Conservation (phyloP, 495 filamentous ascomycete genomes). For the Aspergillus sclerotiicarbonarius region DNA sequence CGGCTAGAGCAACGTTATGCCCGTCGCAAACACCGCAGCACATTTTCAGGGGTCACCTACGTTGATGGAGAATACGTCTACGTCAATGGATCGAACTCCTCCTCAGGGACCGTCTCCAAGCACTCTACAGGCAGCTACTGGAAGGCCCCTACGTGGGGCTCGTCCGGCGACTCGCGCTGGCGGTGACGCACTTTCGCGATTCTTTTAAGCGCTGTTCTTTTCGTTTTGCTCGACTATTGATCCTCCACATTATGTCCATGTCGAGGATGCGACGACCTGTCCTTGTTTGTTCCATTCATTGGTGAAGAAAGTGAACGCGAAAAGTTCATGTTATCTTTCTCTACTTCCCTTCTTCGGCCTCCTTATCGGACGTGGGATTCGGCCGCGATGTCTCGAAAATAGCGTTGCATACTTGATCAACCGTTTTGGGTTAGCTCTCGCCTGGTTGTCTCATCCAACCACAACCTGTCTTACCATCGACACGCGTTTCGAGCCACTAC, state of each 20-base stretch:
- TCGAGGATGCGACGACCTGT: conserved; percentile 21
- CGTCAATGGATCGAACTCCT: conserved; percentile 35
- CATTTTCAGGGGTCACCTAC: conserved; percentile 83
- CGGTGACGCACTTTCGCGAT: conserved; percentile 18
- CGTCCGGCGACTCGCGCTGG: conserved; percentile 30
- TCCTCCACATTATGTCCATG: conserved; percentile 25
- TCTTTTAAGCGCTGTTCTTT: conserved; percentile 5
- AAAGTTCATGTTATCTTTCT: conserved; percentile 15
- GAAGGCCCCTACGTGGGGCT: conserved; percentile 35
- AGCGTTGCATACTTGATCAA: neutral
- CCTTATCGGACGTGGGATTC: neutral
- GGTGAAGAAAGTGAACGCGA: conserved; percentile 10
- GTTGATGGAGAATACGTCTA: conserved; percentile 92
- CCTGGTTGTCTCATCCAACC: neutral
- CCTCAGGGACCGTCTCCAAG: conserved; percentile 42
- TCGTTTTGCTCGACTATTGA: conserved; percentile 12
- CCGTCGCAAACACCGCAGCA: conserved; percentile 78
- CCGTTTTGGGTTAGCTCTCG: neutral
- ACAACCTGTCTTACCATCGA: neutral
- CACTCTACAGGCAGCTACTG: conserved; percentile 41
- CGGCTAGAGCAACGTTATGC: conserved; percentile 92
- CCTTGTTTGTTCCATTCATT: conserved; percentile 5
- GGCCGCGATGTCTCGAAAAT: neutral
- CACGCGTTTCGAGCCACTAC: neutral
- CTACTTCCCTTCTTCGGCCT: neutral